Base-by-base conservation (phyloP, 805 yeast genomes). In the Candida sanyiensis region DNA sequence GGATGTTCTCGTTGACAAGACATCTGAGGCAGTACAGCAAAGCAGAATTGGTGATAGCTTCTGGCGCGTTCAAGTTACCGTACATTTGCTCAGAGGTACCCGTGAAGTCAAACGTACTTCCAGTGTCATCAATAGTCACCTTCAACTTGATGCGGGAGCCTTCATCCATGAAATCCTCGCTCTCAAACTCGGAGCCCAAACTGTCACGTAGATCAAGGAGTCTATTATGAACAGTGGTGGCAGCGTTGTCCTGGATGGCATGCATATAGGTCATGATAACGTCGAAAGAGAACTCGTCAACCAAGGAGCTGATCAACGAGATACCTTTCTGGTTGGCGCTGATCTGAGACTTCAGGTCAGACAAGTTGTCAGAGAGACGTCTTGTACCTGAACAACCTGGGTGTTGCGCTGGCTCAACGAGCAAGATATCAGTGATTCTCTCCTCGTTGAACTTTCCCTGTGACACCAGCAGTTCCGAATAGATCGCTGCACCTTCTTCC, bases 301-400 rank as follows among this genome's bases (percentile, higher is more conserved):
- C 76, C 40, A 88, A 65, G 17, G 67, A 58, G 11, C 67, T 67
- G 37, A 89, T 69, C 31, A 89, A 64, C 4, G 70, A 67, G 25
- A 87, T 84, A 34, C 96, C 97, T 54, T 81, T 84, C 49, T 77
- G 84, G 54, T 89, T 88, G 2, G 97, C 95, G 3, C 95, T 87
- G 29, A 85, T 75, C 59, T 85, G 95, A 0, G 95, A 94, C 52
- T 81, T 83, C 55, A 85, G 61, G 57, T 85, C 95, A 31, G 90
- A 80, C 7, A 90, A 67, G 50, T 88, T 87, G 60, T 90, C 97
- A 38, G 77, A 72, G 32, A 90, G 63, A 34, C 89, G 71, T 58
- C 97, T 73, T 0, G 96, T 80, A 7, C 97, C 97, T 1, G 93
- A 80, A 46, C 96, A 87, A 0, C 94, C 94, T 0, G 93, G 87